Evolutionary conservation across 164 flowering plant genomes (phyloP), one percentile per base, ranked within the genome.

Genomic region (Magnolia kwangsiensis): DNA sequence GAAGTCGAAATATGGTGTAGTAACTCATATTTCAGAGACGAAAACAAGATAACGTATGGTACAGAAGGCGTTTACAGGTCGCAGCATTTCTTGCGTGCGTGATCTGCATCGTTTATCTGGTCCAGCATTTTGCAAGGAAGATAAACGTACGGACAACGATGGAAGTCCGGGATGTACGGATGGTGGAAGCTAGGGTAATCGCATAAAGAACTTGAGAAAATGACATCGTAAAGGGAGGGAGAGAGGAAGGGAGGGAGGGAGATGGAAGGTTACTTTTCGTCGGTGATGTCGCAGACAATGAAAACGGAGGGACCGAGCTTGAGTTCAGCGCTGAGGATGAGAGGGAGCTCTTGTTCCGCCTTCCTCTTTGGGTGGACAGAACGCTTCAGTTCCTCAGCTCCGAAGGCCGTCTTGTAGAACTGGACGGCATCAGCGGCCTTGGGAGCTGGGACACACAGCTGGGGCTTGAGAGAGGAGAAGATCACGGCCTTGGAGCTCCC

Each of bases 321-420:
- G 63, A 93, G 90, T 76, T 90, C 86, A 74, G 93, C 90, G 7
- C 84, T 82, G 83, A 86, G 81, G 45, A 91, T 75, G 75, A 83
- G 90, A 76, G 98, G 98, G 71, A 79, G 83, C 79, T 93, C 98
- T 72, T 91, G 94, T 11, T 93, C 97, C 1, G 96, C 96, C 86
- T 93, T 93, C 72, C 96, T 87, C 86, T 93, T 91, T 9, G 92
- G 89, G 65, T 91, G 85, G 45, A 80, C 58, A 21, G 77, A 75
- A 21, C 95, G 91, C 73, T 83, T 82, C 50, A 87, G 70, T 84
- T 91, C 98, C 77, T 88, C 95, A 2, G 96, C 96, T 0, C 92
- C 95, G 67, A 93, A 93, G 19, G 93, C 98, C 13, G 88, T 71
- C 85, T 90, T 93, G 89, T 88, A 91, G 85, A 93, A 91, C 85